Percentiles rank a stretch among this genome's conserved stretches.
phyloP scores from a whole-genome alignment of 805 yeast genomes.

The Maudiozyma serrabonitensis region DNA sequence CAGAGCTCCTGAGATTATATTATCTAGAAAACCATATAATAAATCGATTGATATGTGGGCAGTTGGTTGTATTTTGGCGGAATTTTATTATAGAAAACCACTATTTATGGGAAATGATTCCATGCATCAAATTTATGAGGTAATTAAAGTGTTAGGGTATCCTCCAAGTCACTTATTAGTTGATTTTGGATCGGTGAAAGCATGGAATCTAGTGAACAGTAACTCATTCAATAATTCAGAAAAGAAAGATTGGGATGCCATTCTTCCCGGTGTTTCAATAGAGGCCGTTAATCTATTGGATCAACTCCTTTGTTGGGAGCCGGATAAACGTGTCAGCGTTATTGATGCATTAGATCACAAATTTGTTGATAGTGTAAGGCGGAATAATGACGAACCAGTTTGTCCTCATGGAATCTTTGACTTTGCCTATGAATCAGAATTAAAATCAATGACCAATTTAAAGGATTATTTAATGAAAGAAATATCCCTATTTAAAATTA shows the following conservation, averaged over 20 bases:
- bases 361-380: constrained; percentile 46
- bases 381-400: constrained; percentile 44
- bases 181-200: constrained; percentile 37
- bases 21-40: constrained; percentile 49
- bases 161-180: constrained; percentile 44
- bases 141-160: constrained; percentile 59
- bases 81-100: constrained; percentile 71
- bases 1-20: constrained; percentile 82
- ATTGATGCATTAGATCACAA: constrained; percentile 48
- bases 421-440: constrained; percentile 51
- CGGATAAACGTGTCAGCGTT: constrained; percentile 43
- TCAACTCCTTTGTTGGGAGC: constrained; percentile 55
- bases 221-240: constrained; percentile 28
- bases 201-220: constrained; percentile 38
- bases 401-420: constrained; percentile 43
- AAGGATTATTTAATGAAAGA: constrained; percentile 43
- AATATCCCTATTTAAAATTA: constrained; percentile 40
- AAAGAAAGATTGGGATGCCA: constrained; percentile 38
- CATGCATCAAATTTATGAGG: constrained; percentile 59
- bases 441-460: constrained; percentile 34
- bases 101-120: constrained; percentile 69
- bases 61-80: constrained; percentile 82
- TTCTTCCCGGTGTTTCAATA: constrained; percentile 55
- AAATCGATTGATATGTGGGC: constrained; percentile 89
- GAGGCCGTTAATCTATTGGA: constrained; percentile 45